A percentile compares a stretch with the other conserved stretches of the same genome.
These are phyloP conservation scores for Periglandula ipomoeae DNA, from an alignment of 2,329 filamentous ascomycete species.

Conservation along the genomic window DNA sequence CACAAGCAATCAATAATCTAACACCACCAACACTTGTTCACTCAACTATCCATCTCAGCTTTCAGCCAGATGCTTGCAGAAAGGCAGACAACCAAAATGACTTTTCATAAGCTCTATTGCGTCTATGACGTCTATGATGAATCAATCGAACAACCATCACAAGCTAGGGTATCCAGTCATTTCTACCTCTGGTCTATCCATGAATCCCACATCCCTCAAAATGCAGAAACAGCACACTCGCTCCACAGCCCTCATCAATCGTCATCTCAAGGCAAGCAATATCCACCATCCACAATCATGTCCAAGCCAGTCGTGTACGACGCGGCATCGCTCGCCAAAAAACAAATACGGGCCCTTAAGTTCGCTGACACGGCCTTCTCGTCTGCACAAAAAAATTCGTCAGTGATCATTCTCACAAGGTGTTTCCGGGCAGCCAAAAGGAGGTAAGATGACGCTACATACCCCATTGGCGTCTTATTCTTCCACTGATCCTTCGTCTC, in stretches of 20 bases:
- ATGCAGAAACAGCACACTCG: not conserved
- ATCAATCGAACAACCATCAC: no score
- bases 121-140: no score
- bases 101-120: no score
- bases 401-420: no score
- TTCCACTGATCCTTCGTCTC: constrained; percentile 67
- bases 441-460: constrained; percentile 11
- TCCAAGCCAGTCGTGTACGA: constrained; percentile 72
- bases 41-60: no score
- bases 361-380: constrained; percentile 64
- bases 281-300: constrained; percentile 68
- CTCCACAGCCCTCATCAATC: no score
- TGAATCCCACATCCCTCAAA: not conserved
- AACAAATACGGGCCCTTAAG: constrained; percentile 79
- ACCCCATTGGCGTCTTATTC: constrained; percentile 72
- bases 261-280: constrained; percentile 39
- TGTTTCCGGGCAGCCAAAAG: no score
- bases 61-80: no score
- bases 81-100: no score
- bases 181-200: not conserved
- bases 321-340: constrained; percentile 70
- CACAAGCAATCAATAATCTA: no score
- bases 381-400: constrained; percentile 28
- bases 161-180: no score
- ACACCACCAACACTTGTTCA: no score